Evolutionary conservation across 345 rosid species (phyloP), one percentile per base, ranked within the genome.

Genomic region (Physaria fendleri): DNA sequence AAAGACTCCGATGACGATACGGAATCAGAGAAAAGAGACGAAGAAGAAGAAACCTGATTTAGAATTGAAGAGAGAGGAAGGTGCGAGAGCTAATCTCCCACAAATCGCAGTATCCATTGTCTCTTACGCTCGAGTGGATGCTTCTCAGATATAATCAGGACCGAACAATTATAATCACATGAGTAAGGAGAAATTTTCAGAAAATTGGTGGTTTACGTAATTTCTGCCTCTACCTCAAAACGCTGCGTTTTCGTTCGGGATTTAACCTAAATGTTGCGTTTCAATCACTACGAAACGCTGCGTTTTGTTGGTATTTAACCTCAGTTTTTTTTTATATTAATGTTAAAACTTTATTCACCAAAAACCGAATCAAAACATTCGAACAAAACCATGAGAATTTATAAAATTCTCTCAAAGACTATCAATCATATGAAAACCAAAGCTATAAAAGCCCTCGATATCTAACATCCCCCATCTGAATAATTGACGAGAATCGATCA

Each of bases 51-150:
- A 37, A 87, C 88, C 88, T 81, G 81, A 74, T 65, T 68, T 78
- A 14, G 86, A 75, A 60, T 73, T 74, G 64, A 87, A 67, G 77
- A 84, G 74, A 25, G 79, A 50, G 73, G 62, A 78, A 17, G 90
- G 82, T 52, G 88, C 85, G 79, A 84, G 88, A 71, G 85, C 50
- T 57, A 84, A 58, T 77, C 87, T 84, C 85, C 91, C 91, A 73
- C 81, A 75, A 30, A 87, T 79, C 57, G 82, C 79, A 64, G 74
- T 84, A 69, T 80, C 95, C 95, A 82, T 83, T 81, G 38, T 51
- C 76, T 67, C 45, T 24, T 32, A n/a, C 13, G 37, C 34, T 30
- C 34, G 34, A n/a, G 10, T 13, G 13, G 4, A 13, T 69, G 43
- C 53, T 59, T 47, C 65, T 40, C 68, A 49, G 5, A 56, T 4